Conservation (phyloP, 805 yeast genomes). For the Sugiyamaella qingdaonensis region DNA sequence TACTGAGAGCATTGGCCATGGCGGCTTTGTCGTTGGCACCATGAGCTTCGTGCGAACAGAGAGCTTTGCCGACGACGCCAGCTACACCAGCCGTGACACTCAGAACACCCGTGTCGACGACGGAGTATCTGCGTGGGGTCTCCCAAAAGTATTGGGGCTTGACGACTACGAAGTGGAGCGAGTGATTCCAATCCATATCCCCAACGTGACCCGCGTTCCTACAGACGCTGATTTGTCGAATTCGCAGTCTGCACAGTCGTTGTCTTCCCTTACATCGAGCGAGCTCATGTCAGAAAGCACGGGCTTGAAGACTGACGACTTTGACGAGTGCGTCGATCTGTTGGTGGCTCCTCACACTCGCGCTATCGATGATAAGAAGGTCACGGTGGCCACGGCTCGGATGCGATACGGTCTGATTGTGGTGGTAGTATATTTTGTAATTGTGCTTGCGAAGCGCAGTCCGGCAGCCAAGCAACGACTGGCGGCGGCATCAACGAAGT, state of each 20-base stretch:
- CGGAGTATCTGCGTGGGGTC: conserved; percentile 30
- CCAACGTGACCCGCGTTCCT: not conserved
- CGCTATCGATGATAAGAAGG: not conserved
- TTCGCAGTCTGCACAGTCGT: not conserved
- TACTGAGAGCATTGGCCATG: no score
- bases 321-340: conserved; percentile 23
- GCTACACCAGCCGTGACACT: conserved; percentile 1
- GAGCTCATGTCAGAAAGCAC: not conserved
- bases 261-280: not conserved
- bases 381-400: not conserved
- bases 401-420: conserved; percentile 2
- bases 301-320: not conserved
- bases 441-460: conserved; percentile 1
- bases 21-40: not conserved
- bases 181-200: not conserved
- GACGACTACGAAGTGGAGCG: conserved; percentile 1
- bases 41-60: not conserved
- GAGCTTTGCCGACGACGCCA: conserved; percentile 1
- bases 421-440: conserved; percentile 9
- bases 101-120: conserved; percentile 20
- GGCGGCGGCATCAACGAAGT: not conserved
- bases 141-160: conserved; percentile 21
- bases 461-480: not conserved
- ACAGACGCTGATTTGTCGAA: not conserved
- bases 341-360: not conserved